These are phyloP conservation scores for Nakaseomyces nivariensis DNA, from an alignment of 1,139 yeast genomes.

Conservation along the genomic window DNA sequence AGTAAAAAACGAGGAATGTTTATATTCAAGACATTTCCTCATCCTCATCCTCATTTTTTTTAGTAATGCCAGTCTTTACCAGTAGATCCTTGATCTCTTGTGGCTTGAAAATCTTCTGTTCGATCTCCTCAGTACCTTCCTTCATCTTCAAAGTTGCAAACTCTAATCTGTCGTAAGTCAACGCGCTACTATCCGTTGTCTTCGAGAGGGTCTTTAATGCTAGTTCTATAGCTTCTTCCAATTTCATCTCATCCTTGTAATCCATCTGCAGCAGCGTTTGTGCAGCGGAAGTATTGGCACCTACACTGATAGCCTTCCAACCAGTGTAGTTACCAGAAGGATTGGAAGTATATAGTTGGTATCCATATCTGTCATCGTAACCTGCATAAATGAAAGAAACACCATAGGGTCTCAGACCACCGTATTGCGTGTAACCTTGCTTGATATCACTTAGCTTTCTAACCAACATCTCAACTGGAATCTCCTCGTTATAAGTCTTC, in stretches of 20 bases:
- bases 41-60: constrained; percentile 38
- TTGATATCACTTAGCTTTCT: constrained; percentile 85
- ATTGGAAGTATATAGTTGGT: constrained; percentile 88
- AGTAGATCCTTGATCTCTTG: constrained; percentile 65
- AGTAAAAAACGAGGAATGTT: background rate
- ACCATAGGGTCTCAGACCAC: constrained; percentile 97
- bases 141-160: constrained; percentile 60
- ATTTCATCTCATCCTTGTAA: constrained; percentile 68
- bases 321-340: constrained; percentile 98
- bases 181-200: constrained; percentile 83
- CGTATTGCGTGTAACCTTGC: constrained; percentile 98
- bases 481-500: constrained; percentile 78
- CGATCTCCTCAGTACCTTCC: constrained; percentile 38
- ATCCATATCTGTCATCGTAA: constrained; percentile 79
- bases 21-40: constrained; percentile 8
- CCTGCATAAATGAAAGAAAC: constrained; percentile 96
- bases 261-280: constrained; percentile 94
- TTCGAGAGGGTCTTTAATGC: constrained; percentile 89
- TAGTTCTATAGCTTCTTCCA: constrained; percentile 75
- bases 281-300: constrained; percentile 93
- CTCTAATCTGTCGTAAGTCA: constrained; percentile 83
- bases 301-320: constrained; percentile 97
- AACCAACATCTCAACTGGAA: constrained; percentile 85
- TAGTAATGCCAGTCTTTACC: constrained; percentile 61
- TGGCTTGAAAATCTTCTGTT: constrained; percentile 72